Percentiles rank a stretch among this genome's conserved stretches.
Evolutionary conservation across 1,139 yeast species (phyloP).

Genomic region (Geotrichum australiense): DNA sequence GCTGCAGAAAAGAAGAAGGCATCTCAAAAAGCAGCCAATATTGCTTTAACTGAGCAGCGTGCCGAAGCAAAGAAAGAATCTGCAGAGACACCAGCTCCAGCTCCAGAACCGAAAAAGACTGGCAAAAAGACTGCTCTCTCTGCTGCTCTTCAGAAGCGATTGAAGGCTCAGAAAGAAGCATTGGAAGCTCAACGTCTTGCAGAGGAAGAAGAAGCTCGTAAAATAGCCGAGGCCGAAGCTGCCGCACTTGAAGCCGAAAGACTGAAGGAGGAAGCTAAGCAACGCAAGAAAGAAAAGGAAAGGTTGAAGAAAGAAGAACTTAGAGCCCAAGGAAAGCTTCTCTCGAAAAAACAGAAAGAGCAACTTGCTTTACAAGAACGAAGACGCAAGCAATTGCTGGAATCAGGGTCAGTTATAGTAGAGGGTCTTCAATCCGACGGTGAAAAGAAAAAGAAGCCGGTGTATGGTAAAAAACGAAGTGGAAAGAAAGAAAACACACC

Average conservation of each 20-base stretch:
- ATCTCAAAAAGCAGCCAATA: constrained; percentile 59
- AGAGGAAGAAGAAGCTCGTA: constrained; percentile 51
- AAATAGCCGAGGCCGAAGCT: constrained; percentile 56
- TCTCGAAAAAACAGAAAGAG: constrained; percentile 90
- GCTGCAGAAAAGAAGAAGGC: constrained; percentile 84
- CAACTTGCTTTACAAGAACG: constrained; percentile 81
- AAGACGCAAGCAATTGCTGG: constrained; percentile 80
- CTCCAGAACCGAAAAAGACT: constrained; percentile 25
- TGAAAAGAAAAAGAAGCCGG: constrained; percentile 62
- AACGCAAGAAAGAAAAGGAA: constrained; percentile 64
- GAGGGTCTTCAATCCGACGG: constrained; percentile 53
- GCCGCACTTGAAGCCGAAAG: constrained; percentile 47
- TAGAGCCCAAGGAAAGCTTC: constrained; percentile 81
- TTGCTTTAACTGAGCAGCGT: constrained; percentile 39
- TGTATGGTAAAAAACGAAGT: constrained; percentile 69
- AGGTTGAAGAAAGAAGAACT: constrained; percentile 78
- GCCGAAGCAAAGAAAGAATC: constrained; percentile 23
- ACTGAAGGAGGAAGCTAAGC: constrained; percentile 63
- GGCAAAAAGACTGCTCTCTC: constrained; percentile 35
- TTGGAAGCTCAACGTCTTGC: constrained; percentile 63
- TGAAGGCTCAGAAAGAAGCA: constrained; percentile 73
- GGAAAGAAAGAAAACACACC: constrained; percentile 29
- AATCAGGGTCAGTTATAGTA: constrained; percentile 60
- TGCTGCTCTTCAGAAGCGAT: constrained; percentile 57
- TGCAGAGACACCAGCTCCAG: constrained; percentile 35